Base-by-base conservation (phyloP, 176 grass and related monocot genomes). In the Poa pratensis region DNA sequence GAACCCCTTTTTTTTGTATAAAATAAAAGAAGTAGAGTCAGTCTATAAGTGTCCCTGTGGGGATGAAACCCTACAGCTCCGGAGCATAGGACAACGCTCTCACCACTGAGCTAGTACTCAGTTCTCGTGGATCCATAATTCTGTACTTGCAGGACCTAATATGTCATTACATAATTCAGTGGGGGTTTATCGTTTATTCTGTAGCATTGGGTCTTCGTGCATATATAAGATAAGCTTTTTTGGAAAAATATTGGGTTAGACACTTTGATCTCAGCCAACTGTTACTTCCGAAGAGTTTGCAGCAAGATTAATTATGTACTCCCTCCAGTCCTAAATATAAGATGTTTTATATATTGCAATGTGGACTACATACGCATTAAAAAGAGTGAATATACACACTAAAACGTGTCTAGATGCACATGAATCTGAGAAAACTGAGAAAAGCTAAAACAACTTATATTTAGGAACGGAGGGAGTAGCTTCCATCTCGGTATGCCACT, bases 161-260 rank as follows among this genome's bases (percentile, higher is more conserved):
- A 57, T 77, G 5, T 9, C 30, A 22, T 77, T 83, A 50, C 16
- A 9, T 49, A 75, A 61, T 62, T 74, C 53, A 74, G 55, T 62
- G 69, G 39, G 51, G 51, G 19, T 62, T 71, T 83, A 48, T 61
- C 70, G 4, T 62, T 75, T 63, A 51, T 46, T 35, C 53, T 77
- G 20, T 22, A 61, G 34, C 35, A 1, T 61, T 78, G 52, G 3
- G 32, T 58, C 30, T 58, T 8, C 60, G 5, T 76, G 50, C 3
- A 22, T 64, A 6, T 22, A n/a, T n/a, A 73, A 46, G 53, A 61
- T 45, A 23, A 50, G 58, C 0, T 19, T 52, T 76, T 52, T 39
- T n/a, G 26, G 12, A 24, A 54, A 62, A 53, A 55, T 4, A 42
- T 43, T 68, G 73, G 10, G 1, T 23, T 30, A 75, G 51, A 49